phyloP scores from a whole-genome alignment of 371 early-diverging fungal genomes.

The Catenaria anguillulae region DNA sequence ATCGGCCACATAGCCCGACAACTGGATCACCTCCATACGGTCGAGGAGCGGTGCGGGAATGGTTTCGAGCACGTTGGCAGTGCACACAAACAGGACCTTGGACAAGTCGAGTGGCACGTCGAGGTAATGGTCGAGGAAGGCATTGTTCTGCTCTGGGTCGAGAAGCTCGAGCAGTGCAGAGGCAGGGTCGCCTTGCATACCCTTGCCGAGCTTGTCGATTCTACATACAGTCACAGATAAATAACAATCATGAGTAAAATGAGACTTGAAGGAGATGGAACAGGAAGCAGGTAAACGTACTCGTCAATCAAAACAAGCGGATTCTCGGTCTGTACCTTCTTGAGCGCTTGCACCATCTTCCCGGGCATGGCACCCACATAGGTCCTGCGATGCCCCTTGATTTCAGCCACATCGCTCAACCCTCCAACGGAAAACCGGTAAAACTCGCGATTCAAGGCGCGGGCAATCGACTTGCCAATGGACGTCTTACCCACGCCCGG shows the following conservation, averaged over 20 bases:
- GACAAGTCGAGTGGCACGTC: constrained; percentile 93
- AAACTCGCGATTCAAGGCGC: constrained; percentile 83
- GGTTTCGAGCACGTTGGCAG: constrained; percentile 88
- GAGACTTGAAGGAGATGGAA: too few species aligned
- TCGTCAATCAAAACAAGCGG: constrained; percentile 95
- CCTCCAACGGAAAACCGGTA: constrained; percentile 95
- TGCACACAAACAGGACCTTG: constrained; percentile 92
- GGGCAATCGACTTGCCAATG: constrained; percentile 91
- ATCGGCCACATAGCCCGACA: constrained; percentile 90
- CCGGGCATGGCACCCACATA: constrained; percentile 99
- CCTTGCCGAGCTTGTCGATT: constrained; percentile 94
- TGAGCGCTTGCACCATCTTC: constrained; percentile 91
- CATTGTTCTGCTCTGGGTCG: constrained; percentile 90
- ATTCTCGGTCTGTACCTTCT: constrained; percentile 93
- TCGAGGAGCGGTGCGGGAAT: constrained; percentile 92
- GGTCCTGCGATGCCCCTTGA: constrained; percentile 95
- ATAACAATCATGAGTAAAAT: constrained; percentile 4
- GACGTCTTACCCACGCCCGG: constrained; percentile 82
- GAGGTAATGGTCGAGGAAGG: constrained; percentile 96
- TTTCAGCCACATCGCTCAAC: constrained; percentile 90
- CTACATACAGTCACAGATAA: constrained; percentile 8
- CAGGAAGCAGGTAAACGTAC: too few species aligned
- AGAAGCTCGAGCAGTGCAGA: constrained; percentile 88
- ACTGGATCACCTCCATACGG: constrained; percentile 92
- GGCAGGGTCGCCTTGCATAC: constrained; percentile 92